Percentiles rank a stretch among this genome's conserved stretches.
Evolutionary conservation across 176 grass and related monocot genomes (phyloP).

Genomic region (Tuctoria greenei): DNA sequence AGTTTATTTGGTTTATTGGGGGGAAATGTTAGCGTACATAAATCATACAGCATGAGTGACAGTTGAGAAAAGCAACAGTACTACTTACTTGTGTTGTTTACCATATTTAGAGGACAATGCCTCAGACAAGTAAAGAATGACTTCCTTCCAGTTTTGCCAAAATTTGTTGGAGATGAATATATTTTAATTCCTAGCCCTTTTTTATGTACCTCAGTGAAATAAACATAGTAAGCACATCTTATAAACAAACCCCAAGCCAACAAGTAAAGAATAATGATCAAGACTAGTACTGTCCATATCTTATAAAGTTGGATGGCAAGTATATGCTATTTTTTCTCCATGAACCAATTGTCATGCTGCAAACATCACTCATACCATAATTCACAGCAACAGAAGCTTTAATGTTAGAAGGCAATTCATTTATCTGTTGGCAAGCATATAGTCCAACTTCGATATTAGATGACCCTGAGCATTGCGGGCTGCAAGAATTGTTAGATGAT

Average conservation of each 20-base stretch:
- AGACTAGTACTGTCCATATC: not conserved
- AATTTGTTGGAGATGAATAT: not conserved
- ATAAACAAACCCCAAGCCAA: not conserved
- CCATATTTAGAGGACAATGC: not conserved
- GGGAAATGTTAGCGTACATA: not conserved
- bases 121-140: not conserved
- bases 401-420: slow-evolving; percentile 3
- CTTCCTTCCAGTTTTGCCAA: not conserved
- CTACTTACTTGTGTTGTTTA: not conserved
- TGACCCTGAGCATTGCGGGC: too few species aligned
- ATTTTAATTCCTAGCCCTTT: not conserved
- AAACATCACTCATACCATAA: not conserved
- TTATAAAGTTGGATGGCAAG: not conserved
- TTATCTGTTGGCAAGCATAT: slow-evolving; percentile 11
- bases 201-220: not conserved
- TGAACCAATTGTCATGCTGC: not conserved
- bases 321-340: not conserved
- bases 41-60: not conserved
- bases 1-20: slow-evolving; percentile 35
- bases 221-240: not conserved
- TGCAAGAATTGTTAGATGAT: too few species aligned
- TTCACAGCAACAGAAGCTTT: slow-evolving; percentile 13
- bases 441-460: not conserved
- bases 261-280: slow-evolving; percentile 5
- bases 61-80: not conserved